Base-by-base conservation (phyloP, 148 eudicot species). In the Amaranthus palmeri region DNA sequence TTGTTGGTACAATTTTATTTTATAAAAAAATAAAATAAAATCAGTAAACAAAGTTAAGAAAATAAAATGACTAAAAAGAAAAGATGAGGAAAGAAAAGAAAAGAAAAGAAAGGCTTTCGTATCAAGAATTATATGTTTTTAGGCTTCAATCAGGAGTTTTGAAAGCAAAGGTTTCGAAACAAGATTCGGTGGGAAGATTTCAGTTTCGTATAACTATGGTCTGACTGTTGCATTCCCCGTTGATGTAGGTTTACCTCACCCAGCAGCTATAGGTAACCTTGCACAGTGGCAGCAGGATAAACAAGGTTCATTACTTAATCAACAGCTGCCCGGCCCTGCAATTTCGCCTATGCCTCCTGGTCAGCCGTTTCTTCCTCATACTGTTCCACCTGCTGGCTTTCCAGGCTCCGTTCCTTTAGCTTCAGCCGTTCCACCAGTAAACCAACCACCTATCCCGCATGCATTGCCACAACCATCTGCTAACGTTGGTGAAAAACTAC, bases 231-330 rank as follows among this genome's bases (percentile, higher is more conserved):
- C 40, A 54, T 46, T 52, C 7, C n/a, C 48, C 48, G 15, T 54
- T 50, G 52, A 47, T 78, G 66, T 84, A 87, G 91, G 85, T 65
- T 58, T 83, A 17, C 78, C 83, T 17, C 83, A 77, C 65, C 89
- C 74, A 63, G 54, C 73, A 65, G 71, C 86, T 74, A 87, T 76
- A 62, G 79, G 80, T 53, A 81, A 68, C 71, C 69, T 81, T 71
- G 77, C 80, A 45, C 97, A 86, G 48, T 90, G 93, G 90, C 88
- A 85, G 80, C 81, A 83, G 50, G 92, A 88, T 71, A 83, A 82
- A 68, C 90, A 76, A 57, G 82, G 65, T 41, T 70, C 74, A 65
- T 18, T 85, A 50, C 72, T 74, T 4, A 78, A 81, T 71, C 88
- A 86, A 66, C 90, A 86, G 8, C 86, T 76, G 18, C 77, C 85